phyloP scores from a whole-genome alignment of 352 stramenopile genomes.

The Phytopythium delawarense region DNA sequence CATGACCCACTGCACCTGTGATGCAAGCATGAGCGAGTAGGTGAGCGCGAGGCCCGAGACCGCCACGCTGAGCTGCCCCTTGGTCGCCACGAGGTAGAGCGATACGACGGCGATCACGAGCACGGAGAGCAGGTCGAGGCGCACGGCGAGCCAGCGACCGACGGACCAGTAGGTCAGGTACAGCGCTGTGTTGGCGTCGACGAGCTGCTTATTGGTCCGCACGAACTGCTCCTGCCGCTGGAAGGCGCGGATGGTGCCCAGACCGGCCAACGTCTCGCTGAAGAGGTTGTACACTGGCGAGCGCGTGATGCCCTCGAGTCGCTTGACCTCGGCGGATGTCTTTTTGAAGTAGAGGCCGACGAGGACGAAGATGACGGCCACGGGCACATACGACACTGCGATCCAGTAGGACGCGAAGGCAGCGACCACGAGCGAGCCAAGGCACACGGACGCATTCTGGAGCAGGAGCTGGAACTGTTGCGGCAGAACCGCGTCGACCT shows the following conservation, averaged over 20 bases:
- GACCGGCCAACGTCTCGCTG: conserved; percentile 89
- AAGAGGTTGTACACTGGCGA: conserved; percentile 92
- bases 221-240: conserved; percentile 34
- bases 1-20: conserved; percentile 37
- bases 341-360: conserved; percentile 83
- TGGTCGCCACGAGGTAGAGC: conserved; percentile 71
- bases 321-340: conserved; percentile 87
- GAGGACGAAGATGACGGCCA: conserved; percentile 46
- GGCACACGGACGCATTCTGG: conserved; percentile 7
- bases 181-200: conserved; percentile 38
- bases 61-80: conserved; percentile 23
- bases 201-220: conserved; percentile 22
- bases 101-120: conserved; percentile 86
- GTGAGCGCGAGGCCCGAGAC: conserved; percentile 30
- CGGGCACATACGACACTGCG: conserved; percentile 49
- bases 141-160: conserved; percentile 91
- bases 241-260: conserved; percentile 90
- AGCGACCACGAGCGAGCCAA: conserved; percentile 32
- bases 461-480: conserved; percentile 26
- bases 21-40: conserved; percentile 32
- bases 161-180: conserved; percentile 35
- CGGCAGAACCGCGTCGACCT: conserved; percentile 39
- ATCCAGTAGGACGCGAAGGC: conserved; percentile 36
- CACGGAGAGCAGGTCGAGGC: conserved; percentile 78
- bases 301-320: conserved; percentile 87